Base-by-base conservation (phyloP, 148 eudicot genomes). In the Heliosperma pusillum region DNA sequence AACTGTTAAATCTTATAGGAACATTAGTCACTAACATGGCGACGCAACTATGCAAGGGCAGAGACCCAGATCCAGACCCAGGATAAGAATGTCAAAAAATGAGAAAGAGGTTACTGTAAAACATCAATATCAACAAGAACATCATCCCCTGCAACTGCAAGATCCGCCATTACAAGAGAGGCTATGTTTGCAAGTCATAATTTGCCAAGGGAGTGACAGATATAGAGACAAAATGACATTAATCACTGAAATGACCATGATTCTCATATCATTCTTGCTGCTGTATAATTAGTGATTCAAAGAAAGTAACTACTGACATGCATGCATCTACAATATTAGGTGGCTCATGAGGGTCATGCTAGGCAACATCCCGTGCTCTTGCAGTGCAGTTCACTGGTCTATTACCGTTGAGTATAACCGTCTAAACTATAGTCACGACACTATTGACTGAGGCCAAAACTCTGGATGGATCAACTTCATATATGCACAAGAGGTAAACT, bases 351-450 rank as follows among this genome's bases (percentile, higher is more conserved):
- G 44, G 45, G 22, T 64, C 61, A 68, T 60, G 33, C 53, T 25
- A 29, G 10, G 25, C 29, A 55, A 53, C 15, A 59, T 25, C 10
- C 53, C 40, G 45, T 11, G 17, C 26, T 55, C 53, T 22, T 29
- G 24, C 25, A 55, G 17, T 25, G 50, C 19, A 73, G 33, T 29
- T 71, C 24, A 50, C 30, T 15, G 27, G 40, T 33, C 40, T 33
- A 33, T 33, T 36, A 36, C 30, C 3, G 30, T 29, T 3, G 30
- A 29, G 30, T 25, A 24, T 74, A 40, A 30, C 44, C 69, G 26
- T 57, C 26, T 69, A 73, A 63, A 50, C 64, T 69, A 64, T 76
- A 69, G 69, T 74, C 70, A 74, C 78, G 55, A 24, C 15, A 21
- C 70, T 44, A 29, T 69, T 3, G 22, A 42, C 69, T 66, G 73